Base-by-base conservation (phyloP, 2,329 filamentous ascomycete genomes). In the Sphaerostilbella broomeana region DNA sequence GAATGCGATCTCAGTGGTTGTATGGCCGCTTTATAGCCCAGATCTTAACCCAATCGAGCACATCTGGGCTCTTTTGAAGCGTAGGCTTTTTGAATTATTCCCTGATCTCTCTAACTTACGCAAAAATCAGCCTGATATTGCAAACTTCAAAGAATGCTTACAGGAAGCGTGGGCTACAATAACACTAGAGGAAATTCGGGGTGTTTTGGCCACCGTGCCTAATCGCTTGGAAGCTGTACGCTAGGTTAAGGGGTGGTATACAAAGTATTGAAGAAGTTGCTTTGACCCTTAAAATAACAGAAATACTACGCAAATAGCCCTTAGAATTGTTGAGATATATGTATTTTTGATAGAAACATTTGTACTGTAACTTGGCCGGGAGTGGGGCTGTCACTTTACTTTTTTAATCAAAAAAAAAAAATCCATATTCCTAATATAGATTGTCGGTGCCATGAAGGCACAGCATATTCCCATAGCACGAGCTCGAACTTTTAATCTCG, bases 221-320 rank as follows among this genome's bases (percentile, higher is more conserved):
- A 13, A 15, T n/a, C n/a, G 33, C 7, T 22, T 36, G 9, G 12
- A 8, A n/a, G 33, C 29, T 17, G 33, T 36, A 7, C 4, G 10
- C 10, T 12, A 6, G 13, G 33, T 15, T 17, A 18, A 26, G 21
- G 33, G 33, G 13, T 36, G 13, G 10, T 36, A 36, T 36, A 36
- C 33, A 26, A 36, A 36, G 20, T 36, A 36, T 28, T 36, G 20
- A 36, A n/a, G n/a, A n/a, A n/a, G n/a, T n/a, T n/a, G n/a, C n/a
- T n/a, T n/a, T n/a, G n/a, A n/a, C n/a, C n/a, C n/a, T n/a, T n/a
- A n/a, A n/a, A n/a, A n/a, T n/a, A n/a, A n/a, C n/a, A n/a, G n/a
- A n/a, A n/a, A n/a, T n/a, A n/a, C n/a, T n/a, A n/a, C n/a, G n/a
- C n/a, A n/a, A n/a, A n/a, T n/a, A n/a, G n/a, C n/a, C n/a, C n/a